phyloP scores from a whole-genome alignment of 108 stramenopile genomes.

The Pelagomonas calceolata region DNA sequence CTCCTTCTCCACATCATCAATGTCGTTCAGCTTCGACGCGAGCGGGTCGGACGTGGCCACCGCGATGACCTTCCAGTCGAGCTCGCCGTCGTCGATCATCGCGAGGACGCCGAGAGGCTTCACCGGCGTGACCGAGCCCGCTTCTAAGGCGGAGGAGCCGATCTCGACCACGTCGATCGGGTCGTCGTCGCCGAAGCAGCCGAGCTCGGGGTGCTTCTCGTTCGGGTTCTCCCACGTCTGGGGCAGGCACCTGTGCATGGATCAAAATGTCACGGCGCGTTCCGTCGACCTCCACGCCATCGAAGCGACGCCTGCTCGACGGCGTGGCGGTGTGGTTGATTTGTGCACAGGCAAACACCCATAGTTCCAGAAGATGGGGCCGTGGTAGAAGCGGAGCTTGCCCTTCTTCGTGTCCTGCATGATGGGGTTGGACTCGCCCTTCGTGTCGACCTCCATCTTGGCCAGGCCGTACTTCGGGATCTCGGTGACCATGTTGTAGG shows the following conservation, averaged over 20 bases:
- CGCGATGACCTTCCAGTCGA: slow-evolving; percentile 99
- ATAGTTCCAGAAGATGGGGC: slow-evolving; percentile 99
- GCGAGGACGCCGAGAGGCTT: slow-evolving; percentile 94
- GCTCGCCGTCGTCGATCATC: slow-evolving; percentile 99
- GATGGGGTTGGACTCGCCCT: slow-evolving; percentile 50
- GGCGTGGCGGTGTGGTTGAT: too few relatives aligned
- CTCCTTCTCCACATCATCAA: slow-evolving; percentile 78
- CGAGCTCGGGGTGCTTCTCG: slow-evolving; percentile 76
- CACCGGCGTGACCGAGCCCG: slow-evolving; percentile 81
- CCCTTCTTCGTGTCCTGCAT: slow-evolving; percentile 57
- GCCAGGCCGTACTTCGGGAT: slow-evolving; percentile 45
- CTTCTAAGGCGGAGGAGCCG: slow-evolving; percentile 57
- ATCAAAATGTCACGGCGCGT: too few relatives aligned
- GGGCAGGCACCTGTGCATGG: slow-evolving; percentile 53
- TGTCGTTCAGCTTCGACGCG: slow-evolving; percentile 84
- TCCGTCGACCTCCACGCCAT: too few relatives aligned
- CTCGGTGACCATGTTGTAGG: slow-evolving; percentile 41
- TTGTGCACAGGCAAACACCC: too few relatives aligned
- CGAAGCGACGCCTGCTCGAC: too few relatives aligned
- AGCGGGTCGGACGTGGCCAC: slow-evolving; percentile 84
- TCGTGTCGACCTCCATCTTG: slow-evolving; percentile 54
- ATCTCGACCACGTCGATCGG: slow-evolving; percentile 99
- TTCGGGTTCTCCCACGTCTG: slow-evolving; percentile 95
- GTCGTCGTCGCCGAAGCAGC: slow-evolving; percentile 91
- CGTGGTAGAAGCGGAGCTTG: slow-evolving; percentile 88